A percentile compares a stretch with the other conserved stretches of the same genome.
These are phyloP conservation scores for Aristolochia fimbriata DNA, from an alignment of 164 flowering plant species.

Conservation along the genomic window DNA sequence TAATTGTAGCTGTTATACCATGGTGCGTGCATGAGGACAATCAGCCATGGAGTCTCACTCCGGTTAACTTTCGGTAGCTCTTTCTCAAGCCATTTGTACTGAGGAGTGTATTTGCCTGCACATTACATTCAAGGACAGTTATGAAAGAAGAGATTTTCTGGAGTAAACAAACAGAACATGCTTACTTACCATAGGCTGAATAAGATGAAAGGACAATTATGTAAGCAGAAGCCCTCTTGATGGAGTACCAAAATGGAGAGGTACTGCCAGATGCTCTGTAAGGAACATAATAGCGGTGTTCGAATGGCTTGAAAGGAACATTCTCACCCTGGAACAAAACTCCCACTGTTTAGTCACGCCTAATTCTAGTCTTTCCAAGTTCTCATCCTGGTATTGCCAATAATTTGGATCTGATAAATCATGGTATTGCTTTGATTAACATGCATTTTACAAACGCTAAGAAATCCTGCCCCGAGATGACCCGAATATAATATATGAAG, in stretches of 20 bases:
- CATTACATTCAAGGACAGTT: no score
- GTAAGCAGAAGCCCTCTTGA: conserved; percentile 74
- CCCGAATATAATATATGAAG: no score
- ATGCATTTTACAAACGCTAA: no score
- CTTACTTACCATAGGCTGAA: conserved; percentile 53
- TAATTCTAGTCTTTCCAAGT: no score
- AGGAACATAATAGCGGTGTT: conserved; percentile 45
- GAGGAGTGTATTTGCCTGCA: conserved; percentile 63
- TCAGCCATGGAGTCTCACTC: conserved; percentile 77
- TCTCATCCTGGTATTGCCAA: no score
- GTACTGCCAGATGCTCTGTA: conserved; percentile 53
- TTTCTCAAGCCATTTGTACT: conserved; percentile 49
- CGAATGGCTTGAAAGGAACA: conserved; percentile 59
- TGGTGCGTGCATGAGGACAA: conserved; percentile 69
- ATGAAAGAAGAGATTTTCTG: no score
- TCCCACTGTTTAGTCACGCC: no score
- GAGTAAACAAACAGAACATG: no score
- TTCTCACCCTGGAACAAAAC: conserved; percentile 49
- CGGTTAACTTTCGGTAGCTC: conserved; percentile 72
- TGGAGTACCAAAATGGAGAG: conserved; percentile 66
- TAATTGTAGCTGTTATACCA: conserved; percentile 54
- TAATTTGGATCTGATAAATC: no score
- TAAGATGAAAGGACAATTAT: conserved; percentile 69
- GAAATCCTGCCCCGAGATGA: no score
- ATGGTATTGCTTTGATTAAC: no score